Evolutionary conservation across 139 green algal genomes (phyloP).

Genomic region (Picochlorum sp.): DNA sequence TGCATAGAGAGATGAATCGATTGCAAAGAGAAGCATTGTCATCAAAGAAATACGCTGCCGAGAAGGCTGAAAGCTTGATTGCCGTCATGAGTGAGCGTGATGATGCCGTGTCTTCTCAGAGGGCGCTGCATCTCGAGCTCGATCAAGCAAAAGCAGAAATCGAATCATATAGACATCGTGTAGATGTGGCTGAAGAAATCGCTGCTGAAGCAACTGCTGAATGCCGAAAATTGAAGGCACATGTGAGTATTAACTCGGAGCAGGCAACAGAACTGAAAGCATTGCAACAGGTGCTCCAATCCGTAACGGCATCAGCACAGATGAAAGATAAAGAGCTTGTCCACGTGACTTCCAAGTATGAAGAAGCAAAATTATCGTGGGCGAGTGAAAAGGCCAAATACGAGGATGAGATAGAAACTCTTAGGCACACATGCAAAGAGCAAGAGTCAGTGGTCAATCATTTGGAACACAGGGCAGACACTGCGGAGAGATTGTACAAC

Average conservation of each 20-base stretch:
- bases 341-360: not conserved
- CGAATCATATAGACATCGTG: not conserved
- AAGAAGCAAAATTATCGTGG: not conserved
- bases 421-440: not conserved
- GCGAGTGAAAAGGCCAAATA: not conserved
- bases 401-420: not conserved
- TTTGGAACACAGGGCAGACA: not conserved
- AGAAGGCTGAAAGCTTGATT: not conserved
- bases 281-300: constrained; percentile 5
- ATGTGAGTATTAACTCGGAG: not conserved
- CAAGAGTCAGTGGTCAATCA: not conserved
- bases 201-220: not conserved
- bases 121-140: not conserved
- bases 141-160: constrained; percentile 1
- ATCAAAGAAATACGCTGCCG: not conserved
- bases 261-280: constrained; percentile 6
- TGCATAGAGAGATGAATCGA: too few relatives aligned
- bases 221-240: not conserved
- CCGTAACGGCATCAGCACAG: constrained; percentile 1
- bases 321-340: not conserved
- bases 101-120: not conserved
- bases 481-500: not conserved
- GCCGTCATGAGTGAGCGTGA: not conserved
- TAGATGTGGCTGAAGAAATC: not conserved
- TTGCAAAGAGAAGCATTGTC: too few relatives aligned